Percentiles rank a stretch among this genome's conserved stretches.
phyloP scores from a whole-genome alignment of 371 early-diverging fungal genomes.

The Circinella umbellata region DNA sequence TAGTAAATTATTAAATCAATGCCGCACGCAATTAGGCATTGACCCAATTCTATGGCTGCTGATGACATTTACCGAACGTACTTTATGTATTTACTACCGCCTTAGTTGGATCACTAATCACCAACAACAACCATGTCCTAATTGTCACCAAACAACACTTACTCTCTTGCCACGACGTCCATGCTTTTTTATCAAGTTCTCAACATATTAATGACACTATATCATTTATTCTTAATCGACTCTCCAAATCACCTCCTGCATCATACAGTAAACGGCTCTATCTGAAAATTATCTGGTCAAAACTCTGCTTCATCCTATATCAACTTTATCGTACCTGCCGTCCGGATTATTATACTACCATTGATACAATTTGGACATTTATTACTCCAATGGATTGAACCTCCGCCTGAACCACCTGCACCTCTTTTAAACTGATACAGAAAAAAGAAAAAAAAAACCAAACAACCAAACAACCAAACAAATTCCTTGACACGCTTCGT shows the following conservation, averaged over 20 bases:
- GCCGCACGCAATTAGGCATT: not conserved
- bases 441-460: no score
- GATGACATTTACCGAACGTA: not conserved
- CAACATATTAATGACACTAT: not conserved
- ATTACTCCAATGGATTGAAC: not conserved
- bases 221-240: not conserved
- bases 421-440: no score
- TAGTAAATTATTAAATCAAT: not conserved
- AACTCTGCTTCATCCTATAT: not conserved
- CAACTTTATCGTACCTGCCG: not conserved
- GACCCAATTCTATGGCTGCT: conserved; percentile 13
- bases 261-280: not conserved
- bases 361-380: not conserved
- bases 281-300: not conserved
- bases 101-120: not conserved
- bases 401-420: no score
- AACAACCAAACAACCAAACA: no score
- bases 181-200: not conserved
- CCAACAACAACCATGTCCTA: not conserved
- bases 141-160: not conserved
- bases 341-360: not conserved
- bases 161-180: not conserved
- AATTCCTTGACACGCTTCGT: no score
- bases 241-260: not conserved
- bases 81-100: not conserved